Evolutionary conservation across 768 basidiomycete genomes (phyloP).

Genomic region (Dioszegia crocea): DNA sequence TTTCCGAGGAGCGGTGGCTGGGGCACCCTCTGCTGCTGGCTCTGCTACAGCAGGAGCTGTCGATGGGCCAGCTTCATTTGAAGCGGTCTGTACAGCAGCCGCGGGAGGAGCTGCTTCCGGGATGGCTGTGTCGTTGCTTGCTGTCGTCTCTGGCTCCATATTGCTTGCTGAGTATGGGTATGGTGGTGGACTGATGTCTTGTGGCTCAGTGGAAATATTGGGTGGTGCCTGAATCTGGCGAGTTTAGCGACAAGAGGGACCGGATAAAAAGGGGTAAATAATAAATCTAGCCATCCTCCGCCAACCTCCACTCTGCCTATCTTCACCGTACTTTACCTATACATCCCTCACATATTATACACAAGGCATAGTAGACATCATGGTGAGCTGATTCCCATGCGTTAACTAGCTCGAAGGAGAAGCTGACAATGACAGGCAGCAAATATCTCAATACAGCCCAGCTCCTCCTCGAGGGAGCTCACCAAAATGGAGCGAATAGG

Average conservation of each 20-base stretch:
- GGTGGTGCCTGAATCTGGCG: not conserved
- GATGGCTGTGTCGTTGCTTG: not conserved
- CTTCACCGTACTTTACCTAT: not conserved
- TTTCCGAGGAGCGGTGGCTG: not conserved
- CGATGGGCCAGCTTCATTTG: not conserved
- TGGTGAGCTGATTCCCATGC: not conserved
- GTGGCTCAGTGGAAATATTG: no score
- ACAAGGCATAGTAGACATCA: not conserved
- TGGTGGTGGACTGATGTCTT: not conserved
- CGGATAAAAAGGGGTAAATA: not conserved
- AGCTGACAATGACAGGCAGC: constrained; percentile 33
- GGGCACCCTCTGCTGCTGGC: not conserved
- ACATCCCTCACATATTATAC: not conserved
- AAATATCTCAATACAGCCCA: constrained; percentile 44
- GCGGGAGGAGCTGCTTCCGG: not conserved
- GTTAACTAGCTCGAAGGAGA: not conserved
- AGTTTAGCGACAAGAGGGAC: not conserved
- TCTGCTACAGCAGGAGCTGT: not conserved
- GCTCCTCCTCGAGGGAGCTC: constrained; percentile 40
- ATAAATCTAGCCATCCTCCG: not conserved
- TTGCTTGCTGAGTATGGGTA: not conserved
- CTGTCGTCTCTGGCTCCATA: not conserved
- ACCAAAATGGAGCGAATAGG: constrained; percentile 52
- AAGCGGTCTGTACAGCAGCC: not conserved
- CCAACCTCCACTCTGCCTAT: not conserved